Percentiles rank a stretch among this genome's conserved stretches.
phyloP scores from a whole-genome alignment of 2,329 filamentous ascomycete species.

The Colletotrichum orchidophilum region DNA sequence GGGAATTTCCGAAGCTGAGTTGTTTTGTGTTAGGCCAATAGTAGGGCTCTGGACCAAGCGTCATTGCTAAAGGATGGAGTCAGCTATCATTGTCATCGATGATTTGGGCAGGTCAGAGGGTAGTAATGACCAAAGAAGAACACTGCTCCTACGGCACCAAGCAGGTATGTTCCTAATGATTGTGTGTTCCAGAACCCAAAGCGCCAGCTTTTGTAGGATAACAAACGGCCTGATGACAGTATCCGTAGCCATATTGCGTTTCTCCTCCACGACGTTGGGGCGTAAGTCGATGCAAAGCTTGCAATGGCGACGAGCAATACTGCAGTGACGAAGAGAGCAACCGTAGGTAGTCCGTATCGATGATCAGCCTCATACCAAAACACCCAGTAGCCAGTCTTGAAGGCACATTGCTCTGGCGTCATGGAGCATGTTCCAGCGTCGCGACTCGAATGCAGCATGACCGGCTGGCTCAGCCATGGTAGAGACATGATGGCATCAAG shows the following conservation, averaged over 20 bases:
- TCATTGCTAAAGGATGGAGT: constrained; percentile 43
- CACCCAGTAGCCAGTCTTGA: constrained; percentile 55
- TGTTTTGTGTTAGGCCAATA: constrained; percentile 60
- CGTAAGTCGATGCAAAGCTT: constrained; percentile 50
- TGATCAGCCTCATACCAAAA: constrained; percentile 55
- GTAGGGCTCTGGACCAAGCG: constrained; percentile 59
- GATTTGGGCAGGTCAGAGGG: not conserved
- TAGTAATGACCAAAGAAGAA: constrained; percentile 53
- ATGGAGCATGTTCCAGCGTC: constrained; percentile 42
- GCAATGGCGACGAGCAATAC: constrained; percentile 58
- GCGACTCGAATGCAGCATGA: constrained; percentile 50
- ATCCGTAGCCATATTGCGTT: constrained; percentile 5
- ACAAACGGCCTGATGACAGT: constrained; percentile 24
- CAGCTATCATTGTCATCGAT: not conserved
- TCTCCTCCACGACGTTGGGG: constrained; percentile 40
- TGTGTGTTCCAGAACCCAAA: constrained; percentile 50
- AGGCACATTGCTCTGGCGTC: constrained; percentile 55
- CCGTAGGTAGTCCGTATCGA: constrained; percentile 59
- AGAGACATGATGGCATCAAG: constrained; percentile 10
- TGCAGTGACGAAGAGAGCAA: constrained; percentile 61
- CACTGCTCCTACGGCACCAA: constrained; percentile 50
- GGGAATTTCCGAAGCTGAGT: constrained; percentile 57
- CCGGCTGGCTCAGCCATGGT: constrained; percentile 51
- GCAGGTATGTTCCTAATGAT: constrained; percentile 52
- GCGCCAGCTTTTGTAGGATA: constrained; percentile 38